Base-by-base conservation (phyloP, 176 grass and related monocot genomes). In the Phyllostachys edulis region DNA sequence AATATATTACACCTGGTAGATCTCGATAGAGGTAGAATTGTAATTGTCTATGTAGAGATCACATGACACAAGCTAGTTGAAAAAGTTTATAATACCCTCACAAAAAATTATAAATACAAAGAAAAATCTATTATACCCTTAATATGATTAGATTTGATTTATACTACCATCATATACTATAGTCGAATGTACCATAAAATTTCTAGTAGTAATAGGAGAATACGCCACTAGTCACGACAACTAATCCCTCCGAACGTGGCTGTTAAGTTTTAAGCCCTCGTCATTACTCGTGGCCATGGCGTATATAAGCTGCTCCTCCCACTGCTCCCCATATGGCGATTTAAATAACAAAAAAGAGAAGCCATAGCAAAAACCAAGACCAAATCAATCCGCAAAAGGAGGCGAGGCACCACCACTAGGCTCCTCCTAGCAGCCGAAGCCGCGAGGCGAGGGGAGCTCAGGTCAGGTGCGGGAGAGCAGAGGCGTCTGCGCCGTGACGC, bases 271-370 rank as follows among this genome's bases (percentile, higher is more conserved):
- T 68, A 67, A 26, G 45, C 52, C 46, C 51, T 67, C 42, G 17
- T 51, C 47, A 39, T 75, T 69, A 63, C 69, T 47, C n/a, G 71
- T 38, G 56, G 40, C 69, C 67, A 87, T 87, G 89, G 75, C 67
- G 50, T 39, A 87, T 78, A 79, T 90, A 90, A 78, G 39, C 78
- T 5, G 34, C 60, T 56, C 26, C 55, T 39, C 40, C 75, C 21
- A 29, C 79, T 42, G 16, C 39, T 4, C 12, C 44, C 15, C 78
- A 39, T 15, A 45, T 18, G 71, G 4, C 50, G 79, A 87, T 87
- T 90, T 87, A 54, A 90, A 84, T 80, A 84, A 73, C 66, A 79
- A 73, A 63, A 26, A 73, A 68, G 29, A 76, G 64, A 63, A 63
- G 72, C 78, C 63, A 47, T 51, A 82, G 86, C 75, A 78, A 49